Evolutionary conservation across 163 green algal species (phyloP).

Genomic region (Volvox carteri): DNA sequence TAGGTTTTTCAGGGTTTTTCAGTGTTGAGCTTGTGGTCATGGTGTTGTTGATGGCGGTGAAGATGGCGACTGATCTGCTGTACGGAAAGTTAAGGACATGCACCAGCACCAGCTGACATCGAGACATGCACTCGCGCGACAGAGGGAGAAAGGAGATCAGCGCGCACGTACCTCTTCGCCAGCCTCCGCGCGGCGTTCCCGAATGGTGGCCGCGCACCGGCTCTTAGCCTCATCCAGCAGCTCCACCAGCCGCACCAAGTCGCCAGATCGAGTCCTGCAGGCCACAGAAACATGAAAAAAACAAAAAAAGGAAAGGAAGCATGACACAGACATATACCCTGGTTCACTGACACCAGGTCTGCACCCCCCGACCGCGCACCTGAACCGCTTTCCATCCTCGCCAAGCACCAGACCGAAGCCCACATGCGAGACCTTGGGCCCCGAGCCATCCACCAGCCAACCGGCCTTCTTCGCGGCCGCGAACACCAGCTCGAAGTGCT

Average conservation of each 20-base stretch:
- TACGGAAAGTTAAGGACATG: too few relatives aligned
- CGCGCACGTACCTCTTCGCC: conserved; percentile 59
- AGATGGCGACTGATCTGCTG: too few relatives aligned
- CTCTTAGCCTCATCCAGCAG: conserved; percentile 96
- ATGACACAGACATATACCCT: not conserved
- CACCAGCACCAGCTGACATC: too few relatives aligned
- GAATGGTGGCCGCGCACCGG: conserved; percentile 78
- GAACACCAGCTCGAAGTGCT: conserved; percentile 97
- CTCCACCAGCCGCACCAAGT: conserved; percentile 94
- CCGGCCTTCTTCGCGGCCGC: conserved; percentile 83
- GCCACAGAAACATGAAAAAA: not conserved
- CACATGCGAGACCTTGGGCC: conserved; percentile 88
- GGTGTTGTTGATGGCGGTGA: too few relatives aligned
- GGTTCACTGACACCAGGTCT: not conserved
- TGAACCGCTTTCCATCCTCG: conserved; percentile 97
- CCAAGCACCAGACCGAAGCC: conserved; percentile 97
- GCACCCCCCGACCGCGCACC: too few relatives aligned
- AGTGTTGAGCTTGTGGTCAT: too few relatives aligned
- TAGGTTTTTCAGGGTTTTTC: too few relatives aligned
- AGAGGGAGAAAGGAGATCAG: too few relatives aligned
- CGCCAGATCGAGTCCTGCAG: conserved; percentile 67
- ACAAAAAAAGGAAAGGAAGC: not conserved
- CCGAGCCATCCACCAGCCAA: conserved; percentile 77
- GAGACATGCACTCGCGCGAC: too few relatives aligned
- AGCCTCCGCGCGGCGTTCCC: conserved; percentile 75